A percentile compares a stretch with the other conserved stretches of the same genome.
These are phyloP conservation scores for Porogramme epimiltina DNA, from an alignment of 1,284 basidiomycete genomes.

Conservation along the genomic window DNA sequence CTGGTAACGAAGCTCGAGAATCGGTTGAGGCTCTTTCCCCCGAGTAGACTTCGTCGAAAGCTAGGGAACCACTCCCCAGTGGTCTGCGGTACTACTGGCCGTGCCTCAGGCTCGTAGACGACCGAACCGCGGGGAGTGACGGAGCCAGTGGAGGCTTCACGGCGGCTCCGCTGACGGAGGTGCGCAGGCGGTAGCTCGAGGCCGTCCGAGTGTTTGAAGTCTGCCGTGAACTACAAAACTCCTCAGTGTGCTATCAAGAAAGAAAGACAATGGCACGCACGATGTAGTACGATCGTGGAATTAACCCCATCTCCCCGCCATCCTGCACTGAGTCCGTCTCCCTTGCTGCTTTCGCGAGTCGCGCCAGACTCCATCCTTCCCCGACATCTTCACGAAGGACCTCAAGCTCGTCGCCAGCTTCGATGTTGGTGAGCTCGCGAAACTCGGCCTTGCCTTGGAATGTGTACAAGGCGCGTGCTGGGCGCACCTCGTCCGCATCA, in stretches of 20 bases:
- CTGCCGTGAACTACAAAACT: slow-evolving; percentile 54
- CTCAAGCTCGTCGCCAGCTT: slow-evolving; percentile 66
- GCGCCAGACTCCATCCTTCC: slow-evolving; percentile 77
- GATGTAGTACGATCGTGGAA: slow-evolving; percentile 74
- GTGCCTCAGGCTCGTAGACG: slow-evolving; percentile 32
- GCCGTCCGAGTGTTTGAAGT: slow-evolving; percentile 54
- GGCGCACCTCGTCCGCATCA: slow-evolving; percentile 36
- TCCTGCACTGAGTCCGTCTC: slow-evolving; percentile 30
- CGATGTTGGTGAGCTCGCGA: slow-evolving; percentile 59
- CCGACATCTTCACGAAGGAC: slow-evolving; percentile 67
- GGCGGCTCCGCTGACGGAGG: slow-evolving; percentile 29
- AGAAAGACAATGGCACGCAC: slow-evolving; percentile 35
- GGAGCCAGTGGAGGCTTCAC: slow-evolving; percentile 47
- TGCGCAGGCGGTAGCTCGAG: slow-evolving; percentile 36
- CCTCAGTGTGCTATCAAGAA: neutral
- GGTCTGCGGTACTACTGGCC: slow-evolving; percentile 64
- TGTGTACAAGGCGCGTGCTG: slow-evolving; percentile 67
- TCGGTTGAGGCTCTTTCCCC: slow-evolving; percentile 77
- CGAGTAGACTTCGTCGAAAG: slow-evolving; percentile 69
- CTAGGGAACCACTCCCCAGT: slow-evolving; percentile 81
- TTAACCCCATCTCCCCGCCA: slow-evolving; percentile 61
- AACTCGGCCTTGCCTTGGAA: slow-evolving; percentile 77
- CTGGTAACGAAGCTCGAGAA: slow-evolving; percentile 85
- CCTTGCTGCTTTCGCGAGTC: slow-evolving; percentile 23
- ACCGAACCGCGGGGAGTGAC: slow-evolving; percentile 57